These are phyloP conservation scores for Lipomyces japonicus DNA, from an alignment of 805 yeast genomes.

Conservation along the genomic window DNA sequence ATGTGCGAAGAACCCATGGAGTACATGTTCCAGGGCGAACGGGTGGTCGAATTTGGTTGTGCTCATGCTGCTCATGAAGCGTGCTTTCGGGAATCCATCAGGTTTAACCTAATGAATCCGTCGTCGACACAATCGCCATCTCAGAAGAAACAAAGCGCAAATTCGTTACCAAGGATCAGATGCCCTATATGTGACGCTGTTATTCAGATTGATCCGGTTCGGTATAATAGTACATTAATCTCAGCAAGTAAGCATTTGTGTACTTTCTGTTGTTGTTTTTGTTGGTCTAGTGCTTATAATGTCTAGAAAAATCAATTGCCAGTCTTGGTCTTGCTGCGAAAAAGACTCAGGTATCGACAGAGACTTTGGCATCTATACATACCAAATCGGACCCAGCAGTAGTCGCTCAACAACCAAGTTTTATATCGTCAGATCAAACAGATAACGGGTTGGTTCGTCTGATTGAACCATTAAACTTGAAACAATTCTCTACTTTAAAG, in stretches of 20 bases:
- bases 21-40: constrained; percentile 25
- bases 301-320: too few relatives aligned
- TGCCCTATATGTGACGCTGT: constrained; percentile 5
- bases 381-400: too few relatives aligned
- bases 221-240: neutral
- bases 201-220: constrained; percentile 5
- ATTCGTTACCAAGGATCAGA: neutral
- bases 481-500: too few relatives aligned
- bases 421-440: too few relatives aligned
- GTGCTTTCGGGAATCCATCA: constrained; percentile 13
- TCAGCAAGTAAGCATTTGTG: neutral
- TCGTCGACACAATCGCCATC: too few relatives aligned
- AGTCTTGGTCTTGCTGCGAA: too few relatives aligned
- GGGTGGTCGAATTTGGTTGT: constrained; percentile 25
- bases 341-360: too few relatives aligned
- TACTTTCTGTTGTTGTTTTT: neutral
- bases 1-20: constrained; percentile 29
- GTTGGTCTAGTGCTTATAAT: too few relatives aligned
- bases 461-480: too few relatives aligned
- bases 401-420: too few relatives aligned
- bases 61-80: constrained; percentile 26
- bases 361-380: too few relatives aligned
- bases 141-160: neutral
- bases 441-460: too few relatives aligned
- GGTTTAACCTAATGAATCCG: neutral